Percentiles rank a stretch among this genome's conserved stretches.
Conservation (phyloP, 495 filamentous ascomycete genomes). For the Parachaetomium inaequale region DNA sequence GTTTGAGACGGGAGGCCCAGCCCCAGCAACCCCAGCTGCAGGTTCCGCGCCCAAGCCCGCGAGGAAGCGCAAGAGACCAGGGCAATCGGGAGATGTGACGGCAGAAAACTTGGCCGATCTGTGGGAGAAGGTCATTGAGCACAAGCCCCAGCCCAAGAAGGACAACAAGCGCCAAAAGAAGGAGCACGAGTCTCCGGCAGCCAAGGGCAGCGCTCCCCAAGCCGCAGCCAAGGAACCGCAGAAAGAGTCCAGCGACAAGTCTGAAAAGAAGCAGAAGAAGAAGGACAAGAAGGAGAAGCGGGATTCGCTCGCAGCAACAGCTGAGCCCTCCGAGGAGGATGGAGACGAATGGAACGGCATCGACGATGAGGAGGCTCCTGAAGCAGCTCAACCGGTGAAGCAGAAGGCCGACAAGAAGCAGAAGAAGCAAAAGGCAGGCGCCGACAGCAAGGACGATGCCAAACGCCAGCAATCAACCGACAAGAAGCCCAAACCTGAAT, state of each 20-base stretch:
- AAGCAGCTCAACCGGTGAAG: constrained; percentile 22
- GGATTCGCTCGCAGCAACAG: constrained; percentile 1
- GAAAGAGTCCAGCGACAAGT: constrained; percentile 14
- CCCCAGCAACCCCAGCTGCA: constrained; percentile 19
- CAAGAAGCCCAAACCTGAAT: constrained; percentile 15
- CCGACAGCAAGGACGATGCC: constrained; percentile 4
- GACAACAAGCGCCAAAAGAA: constrained; percentile 26
- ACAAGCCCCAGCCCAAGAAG: constrained; percentile 39
- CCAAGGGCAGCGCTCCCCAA: not conserved
- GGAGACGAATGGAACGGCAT: constrained; percentile 25
- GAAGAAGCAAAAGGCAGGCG: constrained; percentile 8
- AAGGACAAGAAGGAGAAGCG: constrained; percentile 42
- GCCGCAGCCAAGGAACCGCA: constrained; percentile 1
- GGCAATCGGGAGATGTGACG: constrained; percentile 54
- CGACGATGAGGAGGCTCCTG: constrained; percentile 17
- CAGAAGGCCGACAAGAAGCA: constrained; percentile 12
- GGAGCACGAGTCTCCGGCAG: not conserved
- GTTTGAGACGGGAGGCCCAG: constrained; percentile 53
- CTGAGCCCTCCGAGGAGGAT: constrained; percentile 13
- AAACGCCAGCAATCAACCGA: not conserved
- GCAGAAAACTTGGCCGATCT: constrained; percentile 68
- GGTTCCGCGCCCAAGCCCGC: constrained; percentile 31
- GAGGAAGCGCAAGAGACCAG: constrained; percentile 60
- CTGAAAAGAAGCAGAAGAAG: constrained; percentile 33
- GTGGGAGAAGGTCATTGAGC: constrained; percentile 76